Conservation (phyloP, 2,329 filamentous ascomycete species). For the Arthroderma uncinatum region DNA sequence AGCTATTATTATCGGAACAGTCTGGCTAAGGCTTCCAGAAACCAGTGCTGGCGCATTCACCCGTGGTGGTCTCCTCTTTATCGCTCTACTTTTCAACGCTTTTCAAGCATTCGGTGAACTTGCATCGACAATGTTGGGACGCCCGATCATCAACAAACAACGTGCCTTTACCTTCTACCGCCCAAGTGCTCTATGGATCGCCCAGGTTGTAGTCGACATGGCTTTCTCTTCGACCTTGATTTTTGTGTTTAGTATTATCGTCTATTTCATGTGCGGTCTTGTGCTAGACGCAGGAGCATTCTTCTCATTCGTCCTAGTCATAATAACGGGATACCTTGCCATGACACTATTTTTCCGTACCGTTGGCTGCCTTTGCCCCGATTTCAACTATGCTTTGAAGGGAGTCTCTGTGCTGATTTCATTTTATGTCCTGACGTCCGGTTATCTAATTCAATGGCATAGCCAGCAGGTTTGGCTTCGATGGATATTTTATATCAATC, state of each 20-base stretch:
- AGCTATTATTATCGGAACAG: conserved; percentile 64
- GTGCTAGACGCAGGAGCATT: conserved; percentile 62
- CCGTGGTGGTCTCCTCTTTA: conserved; percentile 72
- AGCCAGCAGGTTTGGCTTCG: conserved; percentile 57
- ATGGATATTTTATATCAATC: conserved; percentile 75
- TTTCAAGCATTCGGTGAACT: conserved; percentile 72
- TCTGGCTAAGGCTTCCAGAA: conserved; percentile 64
- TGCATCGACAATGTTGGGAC: conserved; percentile 73
- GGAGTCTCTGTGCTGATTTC: conserved; percentile 70
- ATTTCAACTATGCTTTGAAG: conserved; percentile 81
- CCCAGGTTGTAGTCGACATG: conserved; percentile 71
- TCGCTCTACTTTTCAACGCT: conserved; percentile 75
- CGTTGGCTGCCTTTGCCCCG: conserved; percentile 60
- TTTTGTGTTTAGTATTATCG: conserved; percentile 62
- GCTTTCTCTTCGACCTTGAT: conserved; percentile 70
- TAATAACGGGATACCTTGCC: conserved; percentile 62
- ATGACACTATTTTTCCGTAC: conserved; percentile 84
- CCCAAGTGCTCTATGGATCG: conserved; percentile 66
- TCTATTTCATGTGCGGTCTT: conserved; percentile 84
- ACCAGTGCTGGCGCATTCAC: conserved; percentile 63
- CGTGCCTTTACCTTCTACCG: conserved; percentile 78
- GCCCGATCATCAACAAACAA: conserved; percentile 87
- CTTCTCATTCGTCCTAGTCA: conserved; percentile 75
- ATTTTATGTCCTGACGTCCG: conserved; percentile 38
- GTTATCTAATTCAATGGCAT: conserved; percentile 37